Conservation (phyloP, 2,329 filamentous ascomycete species). For the Ceratocystis variospora region DNA sequence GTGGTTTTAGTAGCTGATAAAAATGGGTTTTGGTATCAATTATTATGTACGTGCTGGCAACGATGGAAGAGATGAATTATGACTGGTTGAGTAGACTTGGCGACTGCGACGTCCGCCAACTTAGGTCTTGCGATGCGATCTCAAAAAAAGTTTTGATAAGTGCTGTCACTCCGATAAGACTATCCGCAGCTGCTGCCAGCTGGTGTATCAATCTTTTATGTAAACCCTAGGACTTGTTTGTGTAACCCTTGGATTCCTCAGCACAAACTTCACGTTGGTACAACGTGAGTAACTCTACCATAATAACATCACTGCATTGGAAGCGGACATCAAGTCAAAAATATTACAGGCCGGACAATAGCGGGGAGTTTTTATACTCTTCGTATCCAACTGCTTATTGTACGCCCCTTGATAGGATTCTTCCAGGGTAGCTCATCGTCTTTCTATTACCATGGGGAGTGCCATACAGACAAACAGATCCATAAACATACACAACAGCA, state of each 20-base stretch:
- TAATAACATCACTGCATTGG: too few relatives aligned
- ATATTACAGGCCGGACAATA: too few relatives aligned
- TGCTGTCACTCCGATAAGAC: neutral
- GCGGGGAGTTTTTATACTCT: too few relatives aligned
- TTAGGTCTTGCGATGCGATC: neutral
- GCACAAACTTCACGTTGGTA: neutral
- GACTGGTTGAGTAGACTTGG: neutral
- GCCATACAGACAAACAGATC: neutral
- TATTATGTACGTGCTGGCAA: too few relatives aligned
- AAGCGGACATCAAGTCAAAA: too few relatives aligned
- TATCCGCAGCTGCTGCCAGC: neutral
- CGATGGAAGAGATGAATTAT: neutral
- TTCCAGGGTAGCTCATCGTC: too few relatives aligned
- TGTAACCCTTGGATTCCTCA: neutral
- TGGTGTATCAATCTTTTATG: accelerated
- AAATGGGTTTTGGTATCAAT: neutral
- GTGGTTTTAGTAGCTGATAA: neutral
- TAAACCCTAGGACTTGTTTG: neutral
- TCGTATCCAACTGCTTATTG: neutral
- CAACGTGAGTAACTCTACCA: neutral
- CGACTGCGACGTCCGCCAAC: neutral
- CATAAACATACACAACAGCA: neutral
- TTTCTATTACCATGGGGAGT: too few relatives aligned
- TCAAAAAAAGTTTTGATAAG: constrained; percentile 9
- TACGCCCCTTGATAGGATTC: neutral